Evolutionary conservation across 257 asterid species (phyloP).

Genomic region (Forsythia suspensa): DNA sequence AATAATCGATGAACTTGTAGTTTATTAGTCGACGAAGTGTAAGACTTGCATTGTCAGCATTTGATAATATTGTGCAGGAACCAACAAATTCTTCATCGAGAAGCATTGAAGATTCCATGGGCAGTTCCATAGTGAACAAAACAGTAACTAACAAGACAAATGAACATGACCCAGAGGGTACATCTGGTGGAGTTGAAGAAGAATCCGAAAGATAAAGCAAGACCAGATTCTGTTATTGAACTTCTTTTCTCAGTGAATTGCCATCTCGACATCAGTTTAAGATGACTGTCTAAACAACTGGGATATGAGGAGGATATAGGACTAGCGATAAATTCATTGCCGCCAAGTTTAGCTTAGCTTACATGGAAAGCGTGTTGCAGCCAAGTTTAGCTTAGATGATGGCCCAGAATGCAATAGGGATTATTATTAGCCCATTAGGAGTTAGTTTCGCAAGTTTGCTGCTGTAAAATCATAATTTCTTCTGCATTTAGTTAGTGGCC

Average conservation of each 20-base stretch:
- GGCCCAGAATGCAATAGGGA: neutral
- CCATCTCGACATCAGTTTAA: neutral
- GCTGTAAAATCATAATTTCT: neutral
- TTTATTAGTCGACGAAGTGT: neutral
- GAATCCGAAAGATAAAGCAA: neutral
- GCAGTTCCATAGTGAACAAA: neutral
- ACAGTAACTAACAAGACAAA: neutral
- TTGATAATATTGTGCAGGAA: neutral
- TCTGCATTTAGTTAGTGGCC: neutral
- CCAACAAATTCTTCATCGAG: neutral
- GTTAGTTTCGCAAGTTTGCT: neutral
- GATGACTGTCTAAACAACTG: too few species aligned
- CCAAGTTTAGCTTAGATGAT: neutral
- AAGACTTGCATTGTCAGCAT: neutral
- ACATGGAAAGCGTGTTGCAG: too few species aligned
- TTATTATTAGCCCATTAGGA: neutral
- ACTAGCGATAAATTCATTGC: neutral
- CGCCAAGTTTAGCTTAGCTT: neutral
- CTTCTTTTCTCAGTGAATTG: neutral
- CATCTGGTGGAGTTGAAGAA: neutral
- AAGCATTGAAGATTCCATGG: neutral
- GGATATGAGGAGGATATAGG: too few species aligned
- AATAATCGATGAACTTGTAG: neutral
- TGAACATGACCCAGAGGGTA: neutral
- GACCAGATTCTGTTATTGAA: neutral